Conservation (phyloP, 345 rosid species). For the Eucalyptus curtisii region DNA sequence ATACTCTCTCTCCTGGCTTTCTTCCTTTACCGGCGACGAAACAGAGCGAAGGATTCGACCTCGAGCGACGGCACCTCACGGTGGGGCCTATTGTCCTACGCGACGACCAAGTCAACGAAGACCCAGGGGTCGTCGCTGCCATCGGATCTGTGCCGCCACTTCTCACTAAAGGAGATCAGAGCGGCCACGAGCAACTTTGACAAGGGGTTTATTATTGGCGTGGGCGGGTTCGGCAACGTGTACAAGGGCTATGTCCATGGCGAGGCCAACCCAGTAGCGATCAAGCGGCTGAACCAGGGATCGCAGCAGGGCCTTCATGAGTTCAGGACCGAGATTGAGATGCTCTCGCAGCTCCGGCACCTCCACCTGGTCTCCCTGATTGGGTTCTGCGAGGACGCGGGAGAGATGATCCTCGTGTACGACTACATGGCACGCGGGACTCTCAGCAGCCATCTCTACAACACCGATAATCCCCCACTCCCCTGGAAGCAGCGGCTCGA, state of each 20-base stretch:
- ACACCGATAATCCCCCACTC: constrained; percentile 3
- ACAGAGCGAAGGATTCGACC: neutral
- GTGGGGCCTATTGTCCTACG: neutral
- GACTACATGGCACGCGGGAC: constrained; percentile 20
- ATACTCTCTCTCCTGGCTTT: neutral
- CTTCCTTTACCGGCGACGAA: neutral
- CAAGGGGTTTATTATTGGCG: constrained; percentile 2
- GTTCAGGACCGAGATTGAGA: constrained; percentile 23
- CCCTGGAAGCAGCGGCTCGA: constrained; percentile 24
- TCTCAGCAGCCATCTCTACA: constrained; percentile 13
- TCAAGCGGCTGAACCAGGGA: constrained; percentile 18
- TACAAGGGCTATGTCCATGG: constrained; percentile 11
- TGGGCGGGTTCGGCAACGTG: constrained; percentile 28
- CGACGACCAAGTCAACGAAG: neutral
- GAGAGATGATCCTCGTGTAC: constrained; percentile 32
- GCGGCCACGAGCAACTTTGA: constrained; percentile 14
- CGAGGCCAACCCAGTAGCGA: constrained; percentile 9
- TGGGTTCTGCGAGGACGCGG: constrained; percentile 24
- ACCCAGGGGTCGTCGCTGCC: constrained; percentile 2
- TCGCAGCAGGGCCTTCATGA: constrained; percentile 23
- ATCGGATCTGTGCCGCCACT: constrained; percentile 15
- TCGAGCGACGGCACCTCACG: neutral
- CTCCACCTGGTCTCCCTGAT: constrained; percentile 22
- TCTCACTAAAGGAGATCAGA: constrained; percentile 26
- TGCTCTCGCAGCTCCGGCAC: constrained; percentile 23